phyloP scores from a whole-genome alignment of 139 green algal species.

The Micractinium conductrix region DNA sequence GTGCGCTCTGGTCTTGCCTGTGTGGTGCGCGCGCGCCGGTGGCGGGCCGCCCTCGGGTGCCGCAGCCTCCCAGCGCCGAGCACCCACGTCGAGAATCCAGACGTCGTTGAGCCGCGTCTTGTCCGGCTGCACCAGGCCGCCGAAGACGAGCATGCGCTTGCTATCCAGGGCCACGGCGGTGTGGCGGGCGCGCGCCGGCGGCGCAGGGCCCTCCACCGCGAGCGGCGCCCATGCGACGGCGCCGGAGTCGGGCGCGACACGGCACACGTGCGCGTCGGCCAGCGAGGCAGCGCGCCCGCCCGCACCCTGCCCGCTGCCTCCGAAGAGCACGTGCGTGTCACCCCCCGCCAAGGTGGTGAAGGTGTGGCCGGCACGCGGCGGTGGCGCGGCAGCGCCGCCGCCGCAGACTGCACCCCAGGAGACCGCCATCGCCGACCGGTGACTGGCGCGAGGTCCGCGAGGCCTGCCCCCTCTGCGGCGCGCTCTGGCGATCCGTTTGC shows the following conservation, averaged over 20 bases:
- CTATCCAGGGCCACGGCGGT: conserved; percentile 70
- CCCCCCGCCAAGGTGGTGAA: conserved; percentile 68
- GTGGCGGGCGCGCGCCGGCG: conserved; percentile 71
- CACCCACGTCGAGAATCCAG: conserved; percentile 73
- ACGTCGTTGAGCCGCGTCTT: conserved; percentile 78
- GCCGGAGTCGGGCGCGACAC: conserved; percentile 58
- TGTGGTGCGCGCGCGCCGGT: conserved; percentile 78
- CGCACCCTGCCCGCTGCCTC: conserved; percentile 58
- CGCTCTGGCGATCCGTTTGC: too few relatives aligned
- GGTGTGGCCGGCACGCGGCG: conserved; percentile 71
- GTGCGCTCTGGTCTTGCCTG: too few relatives aligned
- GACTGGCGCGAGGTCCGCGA: too few relatives aligned
- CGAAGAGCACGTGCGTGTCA: conserved; percentile 74
- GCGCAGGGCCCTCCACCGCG: conserved; percentile 32
- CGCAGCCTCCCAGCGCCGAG: conserved; percentile 66
- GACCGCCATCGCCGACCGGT: conserved; percentile 8
- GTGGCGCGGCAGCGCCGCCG: not conserved
- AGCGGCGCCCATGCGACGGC: conserved; percentile 48
- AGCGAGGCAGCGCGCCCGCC: conserved; percentile 49
- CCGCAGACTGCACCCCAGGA: not conserved
- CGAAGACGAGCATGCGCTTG: conserved; percentile 78
- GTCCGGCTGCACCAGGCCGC: conserved; percentile 82
- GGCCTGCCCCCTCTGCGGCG: too few relatives aligned
- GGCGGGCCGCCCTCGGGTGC: conserved; percentile 54
- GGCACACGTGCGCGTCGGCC: conserved; percentile 78